Evolutionary conservation across 2,329 filamentous ascomycete genomes (phyloP), one percentile per base, ranked within the genome.

Genomic region (Sporothrix mexicana): DNA sequence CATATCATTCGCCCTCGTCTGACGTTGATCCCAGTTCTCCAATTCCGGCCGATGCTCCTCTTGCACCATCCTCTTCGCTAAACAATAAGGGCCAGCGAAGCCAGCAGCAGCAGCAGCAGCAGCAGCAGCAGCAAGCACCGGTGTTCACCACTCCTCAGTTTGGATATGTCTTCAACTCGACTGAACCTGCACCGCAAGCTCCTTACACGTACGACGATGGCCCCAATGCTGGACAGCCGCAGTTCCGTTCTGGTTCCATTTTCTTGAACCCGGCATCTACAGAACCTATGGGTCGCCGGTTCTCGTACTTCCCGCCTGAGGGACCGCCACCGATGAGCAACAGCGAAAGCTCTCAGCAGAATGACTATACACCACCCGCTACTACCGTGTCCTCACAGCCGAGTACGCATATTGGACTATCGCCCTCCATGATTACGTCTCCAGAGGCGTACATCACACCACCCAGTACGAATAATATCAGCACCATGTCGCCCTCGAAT

Each of bases 171-270:
- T 90, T 90, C 76, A 83, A 85, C n/a, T 79, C 84, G 5, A 83
- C 86, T 0, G 87, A 90, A 73, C 82, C 85, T n/a, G 84, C 87
- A 23, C 62, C 72, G 57, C 76, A 73, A 25, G 36, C 10, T n/a
- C 59, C 30, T 64, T 73, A 57, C 47, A 25, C 64, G 5, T 75
- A 74, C 59, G 76, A 76, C 41, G 74, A 82, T 77, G 83, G 74
- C 79, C 82, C 72, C 76, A 73, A 53, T 4, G 71, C 73, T 0
- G 55, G 43, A 6, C 76, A 77, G 15, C 89, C 84, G 0, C 86
- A 84, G 3, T 91, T 91, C 80, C 85, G 90, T 70, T 91, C 89
- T 10, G 90, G 90, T 77, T 91, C 90, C 1, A 91, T 91, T 74
- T 91, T 91, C 79, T 83, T 86, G 75, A 88, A 87, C 73, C 88